phyloP scores from a whole-genome alignment of 2,329 filamentous ascomycete species.

The Emmonsiellopsis sp. region DNA sequence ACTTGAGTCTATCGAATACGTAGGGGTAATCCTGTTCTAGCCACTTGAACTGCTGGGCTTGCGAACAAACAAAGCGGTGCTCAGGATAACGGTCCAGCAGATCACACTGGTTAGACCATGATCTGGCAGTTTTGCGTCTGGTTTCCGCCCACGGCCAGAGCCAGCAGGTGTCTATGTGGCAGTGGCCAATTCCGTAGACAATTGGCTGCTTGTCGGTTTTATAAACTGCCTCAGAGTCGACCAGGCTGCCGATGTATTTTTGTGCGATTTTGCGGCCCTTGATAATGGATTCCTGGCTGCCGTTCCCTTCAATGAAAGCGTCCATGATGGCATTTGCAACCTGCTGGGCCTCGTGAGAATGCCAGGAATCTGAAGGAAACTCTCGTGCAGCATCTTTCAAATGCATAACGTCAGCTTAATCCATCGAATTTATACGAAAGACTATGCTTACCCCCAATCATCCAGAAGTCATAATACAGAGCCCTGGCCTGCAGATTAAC shows the following conservation, averaged over 20 bases:
- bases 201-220: slow-evolving; percentile 62
- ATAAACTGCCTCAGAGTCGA: slow-evolving; percentile 80
- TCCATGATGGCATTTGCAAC: slow-evolving; percentile 85
- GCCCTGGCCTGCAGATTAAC: slow-evolving; percentile 77
- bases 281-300: slow-evolving; percentile 62
- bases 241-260: slow-evolving; percentile 68
- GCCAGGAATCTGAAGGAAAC: slow-evolving; percentile 78
- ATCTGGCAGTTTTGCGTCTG: slow-evolving; percentile 88
- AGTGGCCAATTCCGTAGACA: slow-evolving; percentile 86
- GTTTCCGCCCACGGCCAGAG: slow-evolving; percentile 98
- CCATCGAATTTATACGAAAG: not conserved
- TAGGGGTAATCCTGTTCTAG: slow-evolving; percentile 80
- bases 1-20: slow-evolving; percentile 81
- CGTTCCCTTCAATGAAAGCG: slow-evolving; percentile 69
- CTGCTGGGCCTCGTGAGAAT: slow-evolving; percentile 76
- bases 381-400: slow-evolving; percentile 71
- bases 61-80: slow-evolving; percentile 82
- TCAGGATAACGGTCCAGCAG: slow-evolving; percentile 93
- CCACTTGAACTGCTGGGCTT: slow-evolving; percentile 98
- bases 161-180: slow-evolving; percentile 98
- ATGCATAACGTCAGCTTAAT: not conserved
- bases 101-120: slow-evolving; percentile 94
- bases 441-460: slow-evolving; percentile 51
- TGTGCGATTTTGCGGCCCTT: slow-evolving; percentile 74
- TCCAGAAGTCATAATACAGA: slow-evolving; percentile 89